phyloP scores from a whole-genome alignment of 2,329 filamentous ascomycete species.

The Botryotinia narcissicola region DNA sequence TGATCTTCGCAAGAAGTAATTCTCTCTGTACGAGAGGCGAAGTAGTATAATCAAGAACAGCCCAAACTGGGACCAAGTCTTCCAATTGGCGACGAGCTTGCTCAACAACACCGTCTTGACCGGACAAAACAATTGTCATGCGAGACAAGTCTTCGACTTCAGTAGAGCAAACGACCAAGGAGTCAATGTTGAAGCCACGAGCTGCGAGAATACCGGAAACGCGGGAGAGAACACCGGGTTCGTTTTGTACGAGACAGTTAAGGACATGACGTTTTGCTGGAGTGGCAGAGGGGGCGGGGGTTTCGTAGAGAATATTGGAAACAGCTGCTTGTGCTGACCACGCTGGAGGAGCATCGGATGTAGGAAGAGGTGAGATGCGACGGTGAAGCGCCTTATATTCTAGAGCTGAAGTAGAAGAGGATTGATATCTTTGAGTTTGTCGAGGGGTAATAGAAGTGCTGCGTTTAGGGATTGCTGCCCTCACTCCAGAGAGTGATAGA shows the following conservation, averaged over 20 bases:
- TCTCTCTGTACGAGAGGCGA: conserved; percentile 94
- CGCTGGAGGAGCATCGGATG: conserved; percentile 69
- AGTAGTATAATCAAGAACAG: conserved; percentile 91
- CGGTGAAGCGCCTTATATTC: conserved; percentile 97
- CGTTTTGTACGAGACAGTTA: conserved; percentile 98
- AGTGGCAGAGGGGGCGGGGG: conserved; percentile 75
- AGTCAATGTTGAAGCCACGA: conserved; percentile 98
- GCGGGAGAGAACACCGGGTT: conserved; percentile 93
- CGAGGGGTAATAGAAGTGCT: conserved; percentile 27
- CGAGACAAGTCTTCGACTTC: conserved; percentile 95
- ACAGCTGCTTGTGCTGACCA: conserved; percentile 94
- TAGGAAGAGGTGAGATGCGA: conserved; percentile 80
- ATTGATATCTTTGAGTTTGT: conserved; percentile 39
- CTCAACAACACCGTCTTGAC: conserved; percentile 95
- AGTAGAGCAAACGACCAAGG: conserved; percentile 93
- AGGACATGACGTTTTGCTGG: conserved; percentile 93
- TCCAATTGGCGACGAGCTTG: conserved; percentile 94
- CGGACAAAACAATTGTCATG: conserved; percentile 97
- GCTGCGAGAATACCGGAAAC: conserved; percentile 95
- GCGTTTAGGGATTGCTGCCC: conserved; percentile 29
- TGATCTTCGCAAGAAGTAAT: conserved; percentile 91
- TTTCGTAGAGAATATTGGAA: conserved; percentile 98
- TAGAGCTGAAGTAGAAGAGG: conserved; percentile 82
- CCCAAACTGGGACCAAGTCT: conserved; percentile 97
- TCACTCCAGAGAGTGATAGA: conserved; percentile 30